Conservation (phyloP, 2,329 filamentous ascomycete genomes). For the Ascochyta rabiei region DNA sequence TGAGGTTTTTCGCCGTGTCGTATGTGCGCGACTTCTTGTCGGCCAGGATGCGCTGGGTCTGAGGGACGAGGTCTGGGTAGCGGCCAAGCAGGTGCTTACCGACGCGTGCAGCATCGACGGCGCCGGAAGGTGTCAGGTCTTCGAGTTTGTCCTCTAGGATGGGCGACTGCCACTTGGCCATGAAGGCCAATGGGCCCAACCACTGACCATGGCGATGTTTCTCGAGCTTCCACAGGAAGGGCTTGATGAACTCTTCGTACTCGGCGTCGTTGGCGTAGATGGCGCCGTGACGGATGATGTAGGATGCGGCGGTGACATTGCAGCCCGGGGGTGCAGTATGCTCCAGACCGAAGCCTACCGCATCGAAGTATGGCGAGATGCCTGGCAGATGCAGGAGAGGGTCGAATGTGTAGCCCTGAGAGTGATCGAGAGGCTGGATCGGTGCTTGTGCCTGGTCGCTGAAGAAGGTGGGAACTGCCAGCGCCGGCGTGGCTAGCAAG, state of each 20-base stretch:
- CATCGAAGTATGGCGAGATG: slow-evolving; percentile 58
- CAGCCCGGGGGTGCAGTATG: slow-evolving; percentile 56
- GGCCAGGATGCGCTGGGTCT: slow-evolving; percentile 36
- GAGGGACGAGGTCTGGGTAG: slow-evolving; percentile 57
- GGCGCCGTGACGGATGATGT: slow-evolving; percentile 57
- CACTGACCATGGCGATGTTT: slow-evolving; percentile 59
- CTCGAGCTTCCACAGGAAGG: slow-evolving; percentile 61
- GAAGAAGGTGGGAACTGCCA: slow-evolving; percentile 28
- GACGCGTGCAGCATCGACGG: slow-evolving; percentile 61
- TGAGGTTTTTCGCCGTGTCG: slow-evolving; percentile 42
- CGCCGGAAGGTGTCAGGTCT: slow-evolving; percentile 36
- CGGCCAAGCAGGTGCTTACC: slow-evolving; percentile 65
- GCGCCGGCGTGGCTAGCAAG: slow-evolving; percentile 26
- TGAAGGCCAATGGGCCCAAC: slow-evolving; percentile 61
- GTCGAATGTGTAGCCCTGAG: slow-evolving; percentile 52
- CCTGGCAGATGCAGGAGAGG: slow-evolving; percentile 57
- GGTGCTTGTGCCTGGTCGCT: slow-evolving; percentile 19
- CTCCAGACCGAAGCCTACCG: slow-evolving; percentile 53
- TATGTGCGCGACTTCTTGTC: slow-evolving; percentile 47
- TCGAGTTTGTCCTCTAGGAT: slow-evolving; percentile 59
- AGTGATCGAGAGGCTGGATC: slow-evolving; percentile 33
- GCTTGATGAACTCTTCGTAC: slow-evolving; percentile 57
- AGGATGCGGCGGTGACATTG: slow-evolving; percentile 56
- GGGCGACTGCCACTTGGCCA: slow-evolving; percentile 62
- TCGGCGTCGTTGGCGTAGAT: slow-evolving; percentile 59